Evolutionary conservation across 106 monocot species (phyloP).

Genomic region (Platanthera guangdongensis): DNA sequence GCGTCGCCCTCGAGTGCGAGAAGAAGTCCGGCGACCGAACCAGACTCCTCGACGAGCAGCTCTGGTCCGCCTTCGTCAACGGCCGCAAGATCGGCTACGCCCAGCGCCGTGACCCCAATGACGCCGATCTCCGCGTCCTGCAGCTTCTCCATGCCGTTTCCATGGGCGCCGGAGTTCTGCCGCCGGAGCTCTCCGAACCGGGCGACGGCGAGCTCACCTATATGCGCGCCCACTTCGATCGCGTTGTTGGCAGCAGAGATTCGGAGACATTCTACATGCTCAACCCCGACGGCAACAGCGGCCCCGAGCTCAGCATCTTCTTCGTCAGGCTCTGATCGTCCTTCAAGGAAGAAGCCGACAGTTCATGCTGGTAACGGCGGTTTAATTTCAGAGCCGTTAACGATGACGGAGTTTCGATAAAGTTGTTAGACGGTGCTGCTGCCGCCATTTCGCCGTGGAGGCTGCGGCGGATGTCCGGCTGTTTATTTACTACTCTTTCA

Average conservation of each 20-base stretch:
- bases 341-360: too few species aligned
- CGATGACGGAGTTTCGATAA: too few species aligned
- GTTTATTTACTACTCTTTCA: too few species aligned
- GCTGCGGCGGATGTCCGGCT: too few species aligned
- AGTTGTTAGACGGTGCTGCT: too few species aligned
- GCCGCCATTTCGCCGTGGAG: too few species aligned
- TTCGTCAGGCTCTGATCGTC: conserved; percentile 63
- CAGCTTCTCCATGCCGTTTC: conserved; percentile 76
- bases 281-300: conserved; percentile 66
- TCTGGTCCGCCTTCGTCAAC: conserved; percentile 72
- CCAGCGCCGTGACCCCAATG: conserved; percentile 47
- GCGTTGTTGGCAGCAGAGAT: conserved; percentile 69
- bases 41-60: conserved; percentile 64
- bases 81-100: conserved; percentile 65
- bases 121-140: conserved; percentile 61
- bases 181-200: conserved; percentile 31
- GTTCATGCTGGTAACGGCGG: too few species aligned
- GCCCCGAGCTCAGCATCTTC: conserved; percentile 84
- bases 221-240: conserved; percentile 74
- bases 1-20: conserved; percentile 91
- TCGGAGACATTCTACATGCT: conserved; percentile 97
- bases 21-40: conserved; percentile 42
- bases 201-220: conserved; percentile 81
- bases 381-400: too few species aligned
- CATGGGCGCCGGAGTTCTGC: conserved; percentile 91